Base-by-base conservation (phyloP, 768 basidiomycete genomes). In the Sarcomyxa edulis region DNA sequence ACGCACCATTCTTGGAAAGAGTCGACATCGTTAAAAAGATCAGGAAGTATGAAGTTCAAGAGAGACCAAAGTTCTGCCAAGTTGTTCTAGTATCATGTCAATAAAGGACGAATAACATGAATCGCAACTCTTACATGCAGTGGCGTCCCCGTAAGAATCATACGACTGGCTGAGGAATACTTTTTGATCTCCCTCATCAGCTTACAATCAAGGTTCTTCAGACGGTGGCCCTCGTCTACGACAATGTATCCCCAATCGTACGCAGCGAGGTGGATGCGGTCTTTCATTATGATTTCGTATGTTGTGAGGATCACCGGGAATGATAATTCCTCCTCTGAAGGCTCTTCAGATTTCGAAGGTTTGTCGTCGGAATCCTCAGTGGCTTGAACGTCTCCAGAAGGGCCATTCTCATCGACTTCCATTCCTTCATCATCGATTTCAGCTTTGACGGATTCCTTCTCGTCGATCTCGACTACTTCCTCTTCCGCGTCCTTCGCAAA, bases 111-210 rank as follows among this genome's bases (percentile, higher is more conserved):
- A 39, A 21, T 25, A 16, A 28, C 25, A 15, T 23, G 19, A 39
- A 45, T 18, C 15, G 14, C 19, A 18, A 21, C 10, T 61, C 81
- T 40, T 44, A 93, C 94, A 61, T 98, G 94, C 25, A 99, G 62
- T 6, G 96, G 96, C 12, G 96, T 99, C 21, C 96, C 96, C 1
- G 94, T 98, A 45, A 99, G 62, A 42, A 99, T 85, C 77, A 97
- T 85, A 32, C 96, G 69, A 28, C 91, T 89, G 0, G 85, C 90
- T 38, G 81, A 81, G 2, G 68, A 65, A 54, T 92, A 93, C 50
- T 79, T 78, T 64, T 93, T 94, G 48, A 99, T 84, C 58, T 95
- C 91, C 42, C 73, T 72, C 61, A 97, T 88, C 11, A 97, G 75
- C 64, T 78, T 84, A 60, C 91, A 92, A 52, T 97, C 78, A 42